These are phyloP conservation scores for Tylopilus subfusipes DNA, from an alignment of 768 basidiomycete species.

Conservation along the genomic window DNA sequence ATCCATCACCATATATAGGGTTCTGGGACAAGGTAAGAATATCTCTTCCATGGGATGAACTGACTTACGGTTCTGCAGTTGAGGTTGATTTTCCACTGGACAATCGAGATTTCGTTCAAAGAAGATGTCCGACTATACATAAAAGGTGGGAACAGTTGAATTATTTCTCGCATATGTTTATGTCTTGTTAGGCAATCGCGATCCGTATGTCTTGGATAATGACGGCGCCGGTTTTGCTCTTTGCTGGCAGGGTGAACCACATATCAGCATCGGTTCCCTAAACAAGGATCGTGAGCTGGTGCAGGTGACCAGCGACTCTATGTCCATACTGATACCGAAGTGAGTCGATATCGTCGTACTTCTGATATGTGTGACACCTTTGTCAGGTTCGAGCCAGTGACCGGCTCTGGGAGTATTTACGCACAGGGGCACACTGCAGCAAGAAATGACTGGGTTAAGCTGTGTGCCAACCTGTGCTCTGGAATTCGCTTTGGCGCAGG, in stretches of 20 bases:
- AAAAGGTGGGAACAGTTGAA: constrained; percentile 57
- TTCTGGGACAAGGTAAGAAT: constrained; percentile 90
- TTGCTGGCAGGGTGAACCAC: constrained; percentile 76
- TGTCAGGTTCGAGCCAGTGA: constrained; percentile 21
- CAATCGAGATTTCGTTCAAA: constrained; percentile 58
- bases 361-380: background rate
- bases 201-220: constrained; percentile 69
- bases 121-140: constrained; percentile 75
- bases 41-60: background rate
- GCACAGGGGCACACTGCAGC: constrained; percentile 20
- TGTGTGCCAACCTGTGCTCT: constrained; percentile 78
- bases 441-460: constrained; percentile 50
- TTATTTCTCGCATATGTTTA: constrained; percentile 9
- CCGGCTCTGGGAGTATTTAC: constrained; percentile 8
- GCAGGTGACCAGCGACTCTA: constrained; percentile 76
- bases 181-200: constrained; percentile 59
- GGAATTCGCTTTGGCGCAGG: constrained; percentile 88
- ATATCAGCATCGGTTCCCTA: constrained; percentile 61
- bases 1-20: constrained; percentile 78
- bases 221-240: constrained; percentile 85
- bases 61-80: constrained; percentile 40
- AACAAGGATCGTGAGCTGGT: constrained; percentile 76
- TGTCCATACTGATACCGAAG: constrained; percentile 85
- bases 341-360: constrained; percentile 36
- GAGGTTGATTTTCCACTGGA: constrained; percentile 84